phyloP scores from a whole-genome alignment of 495 filamentous ascomycete genomes.

The Lophiostoma macrostomum region DNA sequence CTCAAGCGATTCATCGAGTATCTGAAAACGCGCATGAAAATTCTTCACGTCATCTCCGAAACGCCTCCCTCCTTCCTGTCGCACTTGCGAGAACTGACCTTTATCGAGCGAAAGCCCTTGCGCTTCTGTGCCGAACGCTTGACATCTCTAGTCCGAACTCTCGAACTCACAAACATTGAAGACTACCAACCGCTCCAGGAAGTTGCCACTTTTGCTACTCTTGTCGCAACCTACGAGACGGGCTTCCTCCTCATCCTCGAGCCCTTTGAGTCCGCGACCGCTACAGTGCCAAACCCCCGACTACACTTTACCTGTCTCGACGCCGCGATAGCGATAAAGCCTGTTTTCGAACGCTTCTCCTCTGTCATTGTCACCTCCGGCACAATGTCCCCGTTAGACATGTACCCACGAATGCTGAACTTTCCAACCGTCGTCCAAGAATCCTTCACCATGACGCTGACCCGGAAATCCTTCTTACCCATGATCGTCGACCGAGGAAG shows the following conservation, averaged over 20 bases:
- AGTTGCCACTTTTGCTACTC: conserved; percentile 96
- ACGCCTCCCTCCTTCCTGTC: conserved; percentile 91
- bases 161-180: conserved; percentile 96
- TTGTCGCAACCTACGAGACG: conserved; percentile 95
- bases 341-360: conserved; percentile 93
- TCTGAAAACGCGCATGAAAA: conserved; percentile 97
- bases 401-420: conserved; percentile 98
- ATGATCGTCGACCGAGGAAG: conserved; percentile 96
- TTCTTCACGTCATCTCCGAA: conserved; percentile 93
- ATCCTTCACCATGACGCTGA: conserved; percentile 95
- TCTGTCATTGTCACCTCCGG: conserved; percentile 99
- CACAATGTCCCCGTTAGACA: conserved; percentile 93
- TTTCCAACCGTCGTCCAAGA: conserved; percentile 91
- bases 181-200: conserved; percentile 97
- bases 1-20: conserved; percentile 97
- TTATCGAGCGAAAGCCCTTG: conserved; percentile 96
- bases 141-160: conserved; percentile 88
- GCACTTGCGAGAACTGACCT: conserved; percentile 92
- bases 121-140: conserved; percentile 92
- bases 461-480: conserved; percentile 89
- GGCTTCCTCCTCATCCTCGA: conserved; percentile 95
- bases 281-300: conserved; percentile 92
- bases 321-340: conserved; percentile 97
- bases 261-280: conserved; percentile 91
- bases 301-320: conserved; percentile 96